Percentiles rank a stretch among this genome's conserved stretches.
Evolutionary conservation across 164 flowering plant species (phyloP).

Genomic region (Brasenia schreberi): DNA sequence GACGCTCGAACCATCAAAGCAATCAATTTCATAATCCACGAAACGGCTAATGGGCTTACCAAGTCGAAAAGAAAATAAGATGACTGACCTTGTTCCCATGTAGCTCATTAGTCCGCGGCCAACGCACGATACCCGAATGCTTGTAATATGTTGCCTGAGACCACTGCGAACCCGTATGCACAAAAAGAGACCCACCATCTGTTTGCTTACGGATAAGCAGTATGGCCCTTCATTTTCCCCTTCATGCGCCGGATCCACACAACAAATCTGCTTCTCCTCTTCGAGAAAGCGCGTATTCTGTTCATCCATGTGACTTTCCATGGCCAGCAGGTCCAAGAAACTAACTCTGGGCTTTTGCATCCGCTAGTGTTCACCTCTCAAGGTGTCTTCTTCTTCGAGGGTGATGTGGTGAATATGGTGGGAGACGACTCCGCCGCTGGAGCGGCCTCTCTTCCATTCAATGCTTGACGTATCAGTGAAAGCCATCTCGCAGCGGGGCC

Average conservation of each 20-base stretch:
- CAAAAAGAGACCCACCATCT: conserved; percentile 82
- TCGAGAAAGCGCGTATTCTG: conserved; percentile 3
- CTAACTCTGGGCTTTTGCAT: conserved; percentile 29
- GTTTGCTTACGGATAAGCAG: conserved; percentile 61
- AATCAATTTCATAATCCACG: too few relatives aligned
- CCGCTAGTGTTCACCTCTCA: conserved; percentile 4
- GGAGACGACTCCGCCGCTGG: not conserved
- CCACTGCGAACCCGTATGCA: conserved; percentile 73
- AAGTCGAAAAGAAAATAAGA: not conserved
- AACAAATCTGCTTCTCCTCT: conserved; percentile 19
- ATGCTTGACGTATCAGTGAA: conserved; percentile 44
- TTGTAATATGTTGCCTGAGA: conserved; percentile 32
- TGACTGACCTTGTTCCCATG: conserved; percentile 73
- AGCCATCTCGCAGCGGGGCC: conserved; percentile 76
- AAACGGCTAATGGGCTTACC: too few relatives aligned
- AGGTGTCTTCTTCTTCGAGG: not conserved
- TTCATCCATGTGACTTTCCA: conserved; percentile 31
- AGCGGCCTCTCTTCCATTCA: conserved; percentile 20
- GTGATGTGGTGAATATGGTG: not conserved
- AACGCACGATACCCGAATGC: conserved; percentile 67
- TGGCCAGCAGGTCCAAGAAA: conserved; percentile 41
- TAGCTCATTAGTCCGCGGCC: conserved; percentile 92
- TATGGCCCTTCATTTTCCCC: conserved; percentile 11
- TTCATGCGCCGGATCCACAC: conserved; percentile 13
- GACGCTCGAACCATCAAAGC: too few relatives aligned